phyloP scores from a whole-genome alignment of 495 filamentous ascomycete genomes.

The Paragyromitra xinjiangensis region DNA sequence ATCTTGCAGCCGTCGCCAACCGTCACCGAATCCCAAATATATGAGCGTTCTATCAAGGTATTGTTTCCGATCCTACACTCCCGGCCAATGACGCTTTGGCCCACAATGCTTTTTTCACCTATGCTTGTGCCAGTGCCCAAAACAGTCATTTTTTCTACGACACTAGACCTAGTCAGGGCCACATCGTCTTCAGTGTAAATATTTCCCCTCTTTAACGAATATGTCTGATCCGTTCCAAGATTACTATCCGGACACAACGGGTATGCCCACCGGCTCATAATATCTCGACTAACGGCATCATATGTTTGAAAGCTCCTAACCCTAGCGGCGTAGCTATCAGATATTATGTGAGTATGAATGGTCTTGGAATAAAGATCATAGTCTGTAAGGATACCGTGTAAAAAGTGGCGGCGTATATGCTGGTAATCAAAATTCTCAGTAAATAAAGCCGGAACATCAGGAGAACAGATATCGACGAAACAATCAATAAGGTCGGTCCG shows the following conservation, averaged over 20 bases:
- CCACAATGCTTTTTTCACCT: constrained; percentile 73
- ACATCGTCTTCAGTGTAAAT: constrained; percentile 77
- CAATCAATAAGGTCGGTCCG: constrained; percentile 92
- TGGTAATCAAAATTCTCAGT: constrained; percentile 98
- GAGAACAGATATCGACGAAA: constrained; percentile 96
- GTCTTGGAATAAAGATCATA: constrained; percentile 96
- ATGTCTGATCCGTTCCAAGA: constrained; percentile 76
- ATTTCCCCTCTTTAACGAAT: constrained; percentile 70
- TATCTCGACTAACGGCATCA: constrained; percentile 86
- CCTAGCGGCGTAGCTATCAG: constrained; percentile 80
- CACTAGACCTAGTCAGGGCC: constrained; percentile 74
- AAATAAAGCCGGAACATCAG: constrained; percentile 92
- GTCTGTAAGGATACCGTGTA: constrained; percentile 92
- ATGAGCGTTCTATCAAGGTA: constrained; percentile 78
- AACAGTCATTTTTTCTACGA: constrained; percentile 67
- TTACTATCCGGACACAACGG: constrained; percentile 94
- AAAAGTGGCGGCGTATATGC: constrained; percentile 82
- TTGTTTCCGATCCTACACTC: constrained; percentile 85
- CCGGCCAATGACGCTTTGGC: constrained; percentile 79
- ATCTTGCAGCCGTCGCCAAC: constrained; percentile 79
- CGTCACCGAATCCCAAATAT: constrained; percentile 86
- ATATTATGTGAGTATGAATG: constrained; percentile 87
- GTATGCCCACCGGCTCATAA: constrained; percentile 89
- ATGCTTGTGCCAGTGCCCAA: constrained; percentile 80
- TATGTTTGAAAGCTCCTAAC: constrained; percentile 88